phyloP scores from a whole-genome alignment of 1,284 basidiomycete genomes.

The Bondarzewia mesenterica region DNA sequence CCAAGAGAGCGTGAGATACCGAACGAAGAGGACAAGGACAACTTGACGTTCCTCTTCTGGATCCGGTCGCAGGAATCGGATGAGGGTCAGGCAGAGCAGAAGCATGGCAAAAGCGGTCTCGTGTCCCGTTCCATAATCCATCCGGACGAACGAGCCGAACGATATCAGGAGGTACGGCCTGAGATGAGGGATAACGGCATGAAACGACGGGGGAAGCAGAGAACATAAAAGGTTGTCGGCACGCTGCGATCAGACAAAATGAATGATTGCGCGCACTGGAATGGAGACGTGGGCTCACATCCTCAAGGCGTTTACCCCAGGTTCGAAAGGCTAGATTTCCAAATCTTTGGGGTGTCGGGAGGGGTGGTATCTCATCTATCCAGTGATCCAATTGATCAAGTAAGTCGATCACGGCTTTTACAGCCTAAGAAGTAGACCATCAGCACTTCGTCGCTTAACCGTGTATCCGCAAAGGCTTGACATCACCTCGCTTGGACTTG shows the following conservation, averaged over 20 bases:
- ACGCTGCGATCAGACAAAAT: slow-evolving; percentile 33
- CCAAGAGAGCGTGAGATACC: slow-evolving; percentile 82
- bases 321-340: slow-evolving; percentile 90
- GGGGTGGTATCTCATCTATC: slow-evolving; percentile 80
- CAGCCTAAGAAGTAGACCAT: slow-evolving; percentile 6
- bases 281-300: slow-evolving; percentile 38
- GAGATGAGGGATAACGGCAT: slow-evolving; percentile 47
- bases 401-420: slow-evolving; percentile 32
- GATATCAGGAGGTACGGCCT: slow-evolving; percentile 75
- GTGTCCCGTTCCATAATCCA: slow-evolving; percentile 97
- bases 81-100: slow-evolving; percentile 58
- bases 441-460: neutral
- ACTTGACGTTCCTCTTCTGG: slow-evolving; percentile 52
- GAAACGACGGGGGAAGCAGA: slow-evolving; percentile 41
- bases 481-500: slow-evolving; percentile 31
- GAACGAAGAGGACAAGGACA: slow-evolving; percentile 59
- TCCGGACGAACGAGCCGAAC: slow-evolving; percentile 86
- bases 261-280: neutral
- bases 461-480: slow-evolving; percentile 7
- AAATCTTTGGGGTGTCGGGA: slow-evolving; percentile 82
- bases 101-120: slow-evolving; percentile 86
- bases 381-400: slow-evolving; percentile 69
- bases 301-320: slow-evolving; percentile 77
- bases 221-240: slow-evolving; percentile 46
- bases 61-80: slow-evolving; percentile 50